Base-by-base conservation (phyloP, 805 yeast species). In the Cyberlindnera amylophila region DNA sequence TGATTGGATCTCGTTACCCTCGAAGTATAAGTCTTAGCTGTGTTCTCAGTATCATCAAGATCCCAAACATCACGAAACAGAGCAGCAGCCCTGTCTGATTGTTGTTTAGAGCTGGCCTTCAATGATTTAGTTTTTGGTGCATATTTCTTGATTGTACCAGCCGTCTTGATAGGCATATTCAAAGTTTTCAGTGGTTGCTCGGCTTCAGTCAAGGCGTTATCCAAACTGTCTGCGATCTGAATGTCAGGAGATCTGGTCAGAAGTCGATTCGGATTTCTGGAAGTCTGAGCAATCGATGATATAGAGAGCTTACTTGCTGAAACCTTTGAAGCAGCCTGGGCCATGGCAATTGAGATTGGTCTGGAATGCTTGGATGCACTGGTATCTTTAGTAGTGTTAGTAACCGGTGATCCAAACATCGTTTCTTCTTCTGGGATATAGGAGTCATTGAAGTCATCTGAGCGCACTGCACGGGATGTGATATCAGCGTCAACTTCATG, bases 331-430 rank as follows among this genome's bases (percentile, higher is more conserved):
- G 24, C 50, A 8, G 54, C 41, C n/a, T 54, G 52, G 21, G 57
- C 51, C 16, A 48, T 36, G 11, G 45, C 46, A n/a, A 19, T 19
- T 2, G 59, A 51, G 1, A 48, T 38, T 1, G 52, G 30, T 27
- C 55, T 44, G 4, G 45, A 35, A 19, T 27, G 14, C 34, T 45
- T 52, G 10, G 52, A 48, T 2, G 48, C 41, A 9, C 40, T 32
- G 17, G 50, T 54, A 6, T 58, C 56, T 34, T 57, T 53, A 3
- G 53, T 53, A 1, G 61, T 55, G 16, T 45, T 46, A 12, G 44
- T 34, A 13, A 32, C 31, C 2, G 50, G 50, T 2, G 54, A 57
- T 1, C 47, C 49, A 28, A 50, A 43, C 9, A 45, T 30, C 1
- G 50, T 34, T 3, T 37, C 49, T 10, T 47, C 30, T 13, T 49